A percentile compares a stretch with the other conserved stretches of the same genome.
Evolutionary conservation across 495 filamentous ascomycete genomes (phyloP).

Genomic region (Schizothecium vesticola): DNA sequence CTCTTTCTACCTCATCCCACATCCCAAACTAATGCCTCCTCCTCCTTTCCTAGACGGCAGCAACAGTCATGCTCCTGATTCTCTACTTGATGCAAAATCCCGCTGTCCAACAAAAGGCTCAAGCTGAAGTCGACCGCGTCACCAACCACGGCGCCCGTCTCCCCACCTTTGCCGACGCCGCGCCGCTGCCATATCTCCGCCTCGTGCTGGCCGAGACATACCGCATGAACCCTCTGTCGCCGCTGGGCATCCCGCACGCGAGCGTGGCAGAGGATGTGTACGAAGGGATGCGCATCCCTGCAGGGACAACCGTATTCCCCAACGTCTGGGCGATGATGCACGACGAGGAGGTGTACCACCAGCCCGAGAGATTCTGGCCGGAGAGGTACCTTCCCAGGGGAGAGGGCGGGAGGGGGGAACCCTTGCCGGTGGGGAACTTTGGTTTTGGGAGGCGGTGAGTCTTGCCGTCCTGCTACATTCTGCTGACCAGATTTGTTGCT

Average conservation of each 20-base stretch:
- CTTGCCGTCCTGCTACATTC: background rate
- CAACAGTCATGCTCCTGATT: constrained; percentile 36
- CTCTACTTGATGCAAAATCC: constrained; percentile 41
- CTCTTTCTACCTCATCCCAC: background rate
- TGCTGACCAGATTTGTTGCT: background rate
- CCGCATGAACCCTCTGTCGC: constrained; percentile 57
- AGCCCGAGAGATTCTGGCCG: constrained; percentile 40
- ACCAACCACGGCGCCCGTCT: constrained; percentile 38
- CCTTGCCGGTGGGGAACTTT: constrained; percentile 46
- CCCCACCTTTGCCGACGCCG: constrained; percentile 48
- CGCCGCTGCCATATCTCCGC: constrained; percentile 46
- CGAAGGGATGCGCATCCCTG: constrained; percentile 45
- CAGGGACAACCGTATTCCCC: constrained; percentile 41
- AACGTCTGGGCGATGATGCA: constrained; percentile 46
- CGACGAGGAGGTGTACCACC: constrained; percentile 34
- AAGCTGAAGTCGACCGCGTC: constrained; percentile 54
- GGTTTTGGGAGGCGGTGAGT: constrained; percentile 44
- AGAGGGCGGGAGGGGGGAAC: constrained; percentile 45
- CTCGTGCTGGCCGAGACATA: constrained; percentile 54
- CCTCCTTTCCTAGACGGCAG: constrained; percentile 25
- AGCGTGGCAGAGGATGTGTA: constrained; percentile 48
- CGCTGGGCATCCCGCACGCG: constrained; percentile 55
- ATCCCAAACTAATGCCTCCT: background rate
- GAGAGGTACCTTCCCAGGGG: constrained; percentile 40
- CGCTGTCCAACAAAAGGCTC: constrained; percentile 48